A percentile compares a stretch with the other conserved stretches of the same genome.
Conservation (phyloP, 441 rosid species). For the Adansonia rubrostipa region DNA sequence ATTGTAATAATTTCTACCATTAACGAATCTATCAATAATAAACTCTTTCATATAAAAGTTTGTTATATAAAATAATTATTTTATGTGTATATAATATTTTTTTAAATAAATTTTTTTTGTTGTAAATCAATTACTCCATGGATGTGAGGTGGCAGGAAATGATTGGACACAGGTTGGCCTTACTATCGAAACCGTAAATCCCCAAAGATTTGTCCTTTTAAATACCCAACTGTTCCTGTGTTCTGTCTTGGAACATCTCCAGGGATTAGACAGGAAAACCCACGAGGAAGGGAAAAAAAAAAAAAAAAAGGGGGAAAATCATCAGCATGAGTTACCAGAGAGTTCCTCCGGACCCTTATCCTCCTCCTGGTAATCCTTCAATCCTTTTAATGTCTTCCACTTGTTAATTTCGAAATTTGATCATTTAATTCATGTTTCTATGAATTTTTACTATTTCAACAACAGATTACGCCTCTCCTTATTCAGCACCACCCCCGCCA, state of each 20-base stretch:
- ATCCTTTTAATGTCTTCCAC: background rate
- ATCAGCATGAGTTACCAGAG: conserved; percentile 68
- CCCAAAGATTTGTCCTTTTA: background rate
- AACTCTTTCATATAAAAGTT: no score
- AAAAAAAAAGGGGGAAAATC: background rate
- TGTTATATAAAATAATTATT: no score
- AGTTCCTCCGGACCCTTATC: conserved; percentile 60
- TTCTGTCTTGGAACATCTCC: background rate
- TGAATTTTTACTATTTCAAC: background rate
- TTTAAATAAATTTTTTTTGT: background rate
- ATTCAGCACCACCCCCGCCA: conserved; percentile 52
- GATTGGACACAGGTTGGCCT: conserved; percentile 16
- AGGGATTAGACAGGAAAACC: background rate
- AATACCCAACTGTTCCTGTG: background rate
- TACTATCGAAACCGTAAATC: background rate
- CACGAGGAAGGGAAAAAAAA: background rate
- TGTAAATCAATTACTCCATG: background rate
- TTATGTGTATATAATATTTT: background rate
- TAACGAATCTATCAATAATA: no score
- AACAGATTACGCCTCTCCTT: conserved; percentile 57
- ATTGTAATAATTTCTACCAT: no score
- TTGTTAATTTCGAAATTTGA: background rate
- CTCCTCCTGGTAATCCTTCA: conserved; percentile 61
- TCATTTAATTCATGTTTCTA: background rate
- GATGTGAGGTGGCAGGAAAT: conserved; percentile 3